phyloP scores from a whole-genome alignment of 192 early-diverging fungal genomes.

The Dissophora ornata region DNA sequence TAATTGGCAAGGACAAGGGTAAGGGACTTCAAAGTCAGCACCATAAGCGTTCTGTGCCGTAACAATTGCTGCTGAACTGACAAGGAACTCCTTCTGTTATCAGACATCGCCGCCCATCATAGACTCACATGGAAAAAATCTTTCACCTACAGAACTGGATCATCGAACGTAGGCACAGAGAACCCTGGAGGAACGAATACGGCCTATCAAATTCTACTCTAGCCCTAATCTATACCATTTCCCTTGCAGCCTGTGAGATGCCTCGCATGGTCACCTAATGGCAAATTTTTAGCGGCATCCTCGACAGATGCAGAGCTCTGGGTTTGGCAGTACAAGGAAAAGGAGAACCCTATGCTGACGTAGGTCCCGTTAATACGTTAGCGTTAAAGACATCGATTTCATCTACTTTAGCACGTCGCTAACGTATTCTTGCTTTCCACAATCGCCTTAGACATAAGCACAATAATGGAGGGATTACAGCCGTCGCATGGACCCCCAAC shows the following conservation, averaged over 20 bases:
- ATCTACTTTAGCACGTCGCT: too few relatives aligned
- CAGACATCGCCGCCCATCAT: slow-evolving; percentile 40
- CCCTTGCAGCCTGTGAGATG: slow-evolving; percentile 57
- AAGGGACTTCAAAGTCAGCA: background rate
- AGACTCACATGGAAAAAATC: slow-evolving; percentile 46
- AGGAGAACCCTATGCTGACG: slow-evolving; percentile 47
- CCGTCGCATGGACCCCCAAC: slow-evolving; percentile 75
- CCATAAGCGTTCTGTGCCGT: background rate
- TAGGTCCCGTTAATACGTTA: background rate
- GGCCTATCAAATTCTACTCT: too few relatives aligned
- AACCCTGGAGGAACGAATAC: background rate
- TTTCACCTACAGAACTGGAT: slow-evolving; percentile 35
- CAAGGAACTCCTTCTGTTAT: background rate
- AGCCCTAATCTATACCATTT: too few relatives aligned
- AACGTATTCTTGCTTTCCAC: too few relatives aligned
- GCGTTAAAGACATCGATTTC: background rate
- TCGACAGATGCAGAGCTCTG: slow-evolving; percentile 58
- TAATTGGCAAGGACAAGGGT: slow-evolving; percentile 47
- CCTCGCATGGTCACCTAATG: slow-evolving; percentile 74
- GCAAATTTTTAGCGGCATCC: slow-evolving; percentile 68
- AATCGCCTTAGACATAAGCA: slow-evolving; percentile 38
- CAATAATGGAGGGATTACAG: slow-evolving; percentile 57
- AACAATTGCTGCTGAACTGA: too few relatives aligned
- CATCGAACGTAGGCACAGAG: slow-evolving; percentile 13
- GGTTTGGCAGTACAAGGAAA: slow-evolving; percentile 74